phyloP scores from a whole-genome alignment of 129 eudicot genomes.

The Artemisia tridentata region DNA sequence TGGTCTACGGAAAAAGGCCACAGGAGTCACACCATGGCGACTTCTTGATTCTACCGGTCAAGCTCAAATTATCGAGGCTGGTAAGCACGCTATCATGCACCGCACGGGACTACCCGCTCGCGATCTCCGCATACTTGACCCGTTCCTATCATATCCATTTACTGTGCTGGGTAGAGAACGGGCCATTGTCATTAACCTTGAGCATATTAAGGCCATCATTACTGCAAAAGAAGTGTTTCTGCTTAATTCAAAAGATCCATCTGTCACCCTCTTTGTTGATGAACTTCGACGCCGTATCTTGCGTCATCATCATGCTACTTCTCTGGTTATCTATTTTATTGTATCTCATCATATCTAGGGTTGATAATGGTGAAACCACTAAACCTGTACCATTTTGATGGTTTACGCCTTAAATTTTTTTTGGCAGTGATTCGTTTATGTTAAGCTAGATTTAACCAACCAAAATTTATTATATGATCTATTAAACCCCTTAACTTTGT shows the following conservation, averaged over 20 bases:
- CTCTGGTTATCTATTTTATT: neutral
- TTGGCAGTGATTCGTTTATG: no score
- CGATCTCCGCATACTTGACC: slow-evolving; percentile 3
- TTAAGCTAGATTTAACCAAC: no score
- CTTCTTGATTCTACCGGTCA: slow-evolving; percentile 4
- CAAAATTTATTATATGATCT: no score
- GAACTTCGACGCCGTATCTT: neutral
- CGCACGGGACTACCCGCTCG: slow-evolving; percentile 1
- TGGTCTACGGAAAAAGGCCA: slow-evolving; percentile 51
- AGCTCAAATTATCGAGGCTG: neutral
- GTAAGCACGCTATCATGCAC: neutral
- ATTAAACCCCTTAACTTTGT: no score
- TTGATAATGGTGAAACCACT: no score
- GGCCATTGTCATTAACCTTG: neutral
- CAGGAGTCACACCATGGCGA: slow-evolving; percentile 32
- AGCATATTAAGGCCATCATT: slow-evolving; percentile 4
- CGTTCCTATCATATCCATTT: neutral
- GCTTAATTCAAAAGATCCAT: slow-evolving; percentile 4
- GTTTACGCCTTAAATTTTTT: no score
- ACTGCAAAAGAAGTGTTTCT: neutral
- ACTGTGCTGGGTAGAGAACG: neutral
- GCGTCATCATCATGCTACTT: neutral
- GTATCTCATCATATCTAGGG: neutral
- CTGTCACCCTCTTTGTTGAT: neutral
- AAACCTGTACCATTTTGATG: no score